phyloP scores from a whole-genome alignment of 2,329 filamentous ascomycete species.

The Purpureocillium takamizusanense region DNA sequence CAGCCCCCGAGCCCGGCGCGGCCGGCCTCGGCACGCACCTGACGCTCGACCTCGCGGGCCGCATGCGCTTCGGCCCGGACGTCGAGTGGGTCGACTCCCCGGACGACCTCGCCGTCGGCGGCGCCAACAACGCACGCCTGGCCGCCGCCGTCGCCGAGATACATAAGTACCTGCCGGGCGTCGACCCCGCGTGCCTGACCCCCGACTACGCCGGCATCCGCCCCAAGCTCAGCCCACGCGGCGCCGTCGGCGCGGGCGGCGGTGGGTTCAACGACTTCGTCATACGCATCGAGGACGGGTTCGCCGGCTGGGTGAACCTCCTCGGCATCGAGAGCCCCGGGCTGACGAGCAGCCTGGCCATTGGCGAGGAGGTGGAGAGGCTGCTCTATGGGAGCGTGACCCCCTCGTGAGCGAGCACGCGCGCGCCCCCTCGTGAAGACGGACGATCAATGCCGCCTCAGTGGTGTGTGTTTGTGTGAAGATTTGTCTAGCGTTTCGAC shows the following conservation, averaged over 20 bases:
- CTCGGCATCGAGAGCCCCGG: conserved; percentile 91
- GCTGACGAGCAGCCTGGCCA: conserved; percentile 77
- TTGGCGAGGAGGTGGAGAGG: conserved; percentile 63
- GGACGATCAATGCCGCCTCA: too few relatives aligned
- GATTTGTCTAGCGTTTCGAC: too few relatives aligned
- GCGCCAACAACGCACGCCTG: conserved; percentile 55
- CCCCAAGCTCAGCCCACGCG: conserved; percentile 62
- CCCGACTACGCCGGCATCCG: conserved; percentile 89
- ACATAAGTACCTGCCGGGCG: conserved; percentile 62
- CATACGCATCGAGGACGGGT: conserved; percentile 68
- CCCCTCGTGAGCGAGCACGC: background rate
- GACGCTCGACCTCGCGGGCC: conserved; percentile 77
- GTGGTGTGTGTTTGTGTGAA: too few relatives aligned
- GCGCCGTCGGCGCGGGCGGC: conserved; percentile 48
- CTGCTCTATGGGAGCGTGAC: conserved; percentile 32
- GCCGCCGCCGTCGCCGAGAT: conserved; percentile 66
- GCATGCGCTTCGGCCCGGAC: conserved; percentile 87
- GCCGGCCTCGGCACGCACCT: conserved; percentile 88
- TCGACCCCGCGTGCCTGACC: conserved; percentile 57
- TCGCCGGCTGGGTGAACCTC: conserved; percentile 77
- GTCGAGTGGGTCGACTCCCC: conserved; percentile 82
- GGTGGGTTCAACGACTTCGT: conserved; percentile 78
- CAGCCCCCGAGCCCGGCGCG: conserved; percentile 71
- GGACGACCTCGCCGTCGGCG: conserved; percentile 58
- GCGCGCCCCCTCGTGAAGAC: too few relatives aligned